Evolutionary conservation across 2,329 filamentous ascomycete genomes (phyloP).

Genomic region (Colletotrichum karsti): DNA sequence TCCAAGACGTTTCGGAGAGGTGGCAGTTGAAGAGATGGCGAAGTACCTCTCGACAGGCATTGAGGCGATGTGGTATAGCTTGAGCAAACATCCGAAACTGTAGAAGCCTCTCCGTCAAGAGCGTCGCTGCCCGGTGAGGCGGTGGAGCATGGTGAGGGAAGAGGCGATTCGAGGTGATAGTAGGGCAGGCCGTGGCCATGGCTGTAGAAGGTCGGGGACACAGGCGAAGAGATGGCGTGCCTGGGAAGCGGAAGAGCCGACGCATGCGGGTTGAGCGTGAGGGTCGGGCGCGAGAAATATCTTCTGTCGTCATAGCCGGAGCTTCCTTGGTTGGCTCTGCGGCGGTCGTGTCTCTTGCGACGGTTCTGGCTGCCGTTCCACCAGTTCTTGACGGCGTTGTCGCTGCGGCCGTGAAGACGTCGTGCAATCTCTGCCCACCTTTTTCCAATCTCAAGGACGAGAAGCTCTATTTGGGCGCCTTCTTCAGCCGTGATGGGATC

Average conservation of each 20-base stretch:
- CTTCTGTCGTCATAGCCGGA: constrained; percentile 32
- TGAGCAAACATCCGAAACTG: constrained; percentile 75
- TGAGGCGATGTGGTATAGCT: constrained; percentile 67
- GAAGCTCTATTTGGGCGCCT: constrained; percentile 76
- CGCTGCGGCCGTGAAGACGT: constrained; percentile 82
- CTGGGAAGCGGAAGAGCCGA: constrained; percentile 28
- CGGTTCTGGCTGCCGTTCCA: constrained; percentile 95
- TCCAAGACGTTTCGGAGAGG: constrained; percentile 36
- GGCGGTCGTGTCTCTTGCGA: constrained; percentile 61
- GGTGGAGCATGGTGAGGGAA: constrained; percentile 50
- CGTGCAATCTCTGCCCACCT: constrained; percentile 94
- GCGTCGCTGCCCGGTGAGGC: constrained; percentile 61
- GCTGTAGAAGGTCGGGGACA: constrained; percentile 26
- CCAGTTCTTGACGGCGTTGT: constrained; percentile 98
- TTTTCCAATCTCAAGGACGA: constrained; percentile 83
- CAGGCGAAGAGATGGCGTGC: constrained; percentile 24
- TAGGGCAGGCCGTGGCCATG: constrained; percentile 30
- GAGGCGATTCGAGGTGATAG: constrained; percentile 40
- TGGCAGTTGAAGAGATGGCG: constrained; percentile 52
- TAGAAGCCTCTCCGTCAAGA: constrained; percentile 70
- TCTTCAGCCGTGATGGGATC: constrained; percentile 77
- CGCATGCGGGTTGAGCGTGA: constrained; percentile 37
- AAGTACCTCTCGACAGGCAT: constrained; percentile 43
- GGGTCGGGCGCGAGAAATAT: constrained; percentile 34
- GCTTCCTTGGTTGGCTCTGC: constrained; percentile 38